Evolutionary conservation across 805 yeast genomes (phyloP), one percentile per base, ranked within the genome.

Genomic region (Lipomyces kockii): DNA sequence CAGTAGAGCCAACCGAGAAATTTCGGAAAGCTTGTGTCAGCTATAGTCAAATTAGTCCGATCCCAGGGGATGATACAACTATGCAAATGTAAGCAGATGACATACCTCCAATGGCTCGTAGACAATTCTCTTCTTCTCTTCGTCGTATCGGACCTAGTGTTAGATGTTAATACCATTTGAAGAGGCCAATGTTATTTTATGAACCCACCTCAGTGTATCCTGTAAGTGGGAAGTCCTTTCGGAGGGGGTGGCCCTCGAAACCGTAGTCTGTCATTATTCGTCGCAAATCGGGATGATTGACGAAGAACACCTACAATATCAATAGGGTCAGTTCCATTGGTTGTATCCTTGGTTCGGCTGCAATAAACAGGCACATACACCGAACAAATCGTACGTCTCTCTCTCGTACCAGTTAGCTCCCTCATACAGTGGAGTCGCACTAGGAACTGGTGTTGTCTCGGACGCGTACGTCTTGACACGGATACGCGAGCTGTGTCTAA

Each of bases 401-500:
- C 97, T 85, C 81, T 91, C 97, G 78, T 85, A 89, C 97, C 97
- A 91, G 81, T 91, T 91, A 71, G 92, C 89, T 67, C 97, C 96
- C 77, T 87, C 87, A 78, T 80, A 90, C 61, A 91, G 75, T 17
- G 87, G 85, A n/a, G 89, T 87, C 69, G 89, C 79, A 66, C 92
- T 86, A 49, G 97, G 97, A 69, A 91, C 96, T 2, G 95, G 86
- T 58, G 89, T 83, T 58, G 89, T 86, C 79, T 91, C 97, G 60
- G 88, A 87, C 20, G 97, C 95, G 74, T 89, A 91, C 14, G 97
- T 91, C 82, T 91, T 91, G 76, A 91, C 92, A 78, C 97, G 84
- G 78, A 91, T 89, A 78, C 97, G 85, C 5, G 97, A 89, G 81
- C 91, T 91, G 83, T 87, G 90, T 76, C 95, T 87, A 61, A 88